Percentiles rank a stretch among this genome's conserved stretches.
Evolutionary conservation across 2,329 filamentous ascomycete species (phyloP).

Genomic region (Colletotrichum cuscutae): DNA sequence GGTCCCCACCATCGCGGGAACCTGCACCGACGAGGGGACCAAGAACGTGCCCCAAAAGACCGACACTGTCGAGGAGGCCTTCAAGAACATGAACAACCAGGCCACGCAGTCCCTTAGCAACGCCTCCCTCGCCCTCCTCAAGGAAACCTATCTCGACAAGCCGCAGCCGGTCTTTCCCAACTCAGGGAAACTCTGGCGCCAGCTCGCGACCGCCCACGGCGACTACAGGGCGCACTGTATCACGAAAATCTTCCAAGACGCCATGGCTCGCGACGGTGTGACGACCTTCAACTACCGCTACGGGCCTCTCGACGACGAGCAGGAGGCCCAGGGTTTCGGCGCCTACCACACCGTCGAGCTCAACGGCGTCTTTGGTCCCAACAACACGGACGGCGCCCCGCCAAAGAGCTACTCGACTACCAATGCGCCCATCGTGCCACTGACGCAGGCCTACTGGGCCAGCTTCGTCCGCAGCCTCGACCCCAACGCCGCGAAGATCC

Average conservation of each 20-base stretch:
- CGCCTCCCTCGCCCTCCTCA: constrained; percentile 44
- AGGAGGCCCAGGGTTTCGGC: constrained; percentile 65
- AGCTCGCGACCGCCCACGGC: constrained; percentile 47
- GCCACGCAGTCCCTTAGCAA: constrained; percentile 46
- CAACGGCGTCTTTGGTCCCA: constrained; percentile 74
- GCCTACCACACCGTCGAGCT: constrained; percentile 76
- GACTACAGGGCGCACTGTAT: constrained; percentile 50
- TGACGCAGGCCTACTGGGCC: constrained; percentile 78
- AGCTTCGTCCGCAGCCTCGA: constrained; percentile 75
- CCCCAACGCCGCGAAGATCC: constrained; percentile 65
- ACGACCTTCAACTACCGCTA: constrained; percentile 75
- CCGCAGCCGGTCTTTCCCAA: constrained; percentile 45
- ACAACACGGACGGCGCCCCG: constrained; percentile 57
- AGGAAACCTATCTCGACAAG: constrained; percentile 48
- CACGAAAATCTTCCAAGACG: constrained; percentile 43
- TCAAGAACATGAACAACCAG: constrained; percentile 48
- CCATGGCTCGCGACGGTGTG: constrained; percentile 45
- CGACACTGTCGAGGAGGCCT: constrained; percentile 45
- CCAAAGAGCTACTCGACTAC: constrained; percentile 65
- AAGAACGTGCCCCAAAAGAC: constrained; percentile 43
- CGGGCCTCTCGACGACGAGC: constrained; percentile 69
- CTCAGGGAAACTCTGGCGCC: constrained; percentile 49
- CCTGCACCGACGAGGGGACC: constrained; percentile 52
- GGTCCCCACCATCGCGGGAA: constrained; percentile 62
- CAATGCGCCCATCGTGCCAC: constrained; percentile 67